phyloP scores from a whole-genome alignment of 2,329 filamentous ascomycete species.

The Fonsecaea erecta region DNA sequence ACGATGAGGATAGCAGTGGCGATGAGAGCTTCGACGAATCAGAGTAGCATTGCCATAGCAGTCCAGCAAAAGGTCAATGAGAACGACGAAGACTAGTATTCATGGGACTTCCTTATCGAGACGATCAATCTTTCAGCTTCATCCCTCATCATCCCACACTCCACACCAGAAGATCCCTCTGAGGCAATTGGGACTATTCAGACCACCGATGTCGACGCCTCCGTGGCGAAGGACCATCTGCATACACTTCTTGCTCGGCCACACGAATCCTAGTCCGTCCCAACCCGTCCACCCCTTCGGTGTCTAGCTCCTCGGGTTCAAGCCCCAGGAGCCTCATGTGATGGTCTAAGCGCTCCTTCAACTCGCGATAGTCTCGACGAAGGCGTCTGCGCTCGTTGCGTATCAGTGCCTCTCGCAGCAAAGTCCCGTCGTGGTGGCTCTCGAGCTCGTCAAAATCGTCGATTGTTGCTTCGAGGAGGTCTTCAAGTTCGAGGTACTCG shows the following conservation, averaged over 20 bases:
- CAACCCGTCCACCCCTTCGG: neutral
- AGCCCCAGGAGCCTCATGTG: neutral
- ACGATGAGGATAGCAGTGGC: neutral
- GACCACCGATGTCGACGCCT: too few species aligned
- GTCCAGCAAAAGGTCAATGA: too few species aligned
- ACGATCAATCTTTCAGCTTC: too few species aligned
- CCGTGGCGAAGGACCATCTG: too few species aligned
- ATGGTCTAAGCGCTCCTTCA: neutral
- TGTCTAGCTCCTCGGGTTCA: neutral
- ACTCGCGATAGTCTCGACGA: neutral
- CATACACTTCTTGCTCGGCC: too few species aligned
- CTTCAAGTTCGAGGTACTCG: conserved; percentile 3
- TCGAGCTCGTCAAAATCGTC: neutral
- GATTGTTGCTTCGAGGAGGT: neutral
- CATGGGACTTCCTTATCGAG: too few species aligned
- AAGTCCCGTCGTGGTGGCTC: conserved; percentile 1
- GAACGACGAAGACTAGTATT: too few species aligned
- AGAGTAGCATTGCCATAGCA: neutral
- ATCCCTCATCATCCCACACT: too few species aligned
- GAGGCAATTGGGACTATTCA: too few species aligned
- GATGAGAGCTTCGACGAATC: neutral
- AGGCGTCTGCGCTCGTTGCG: neutral
- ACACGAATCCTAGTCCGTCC: too few species aligned
- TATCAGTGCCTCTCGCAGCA: conserved; percentile 11
- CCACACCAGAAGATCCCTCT: too few species aligned